phyloP scores from a whole-genome alignment of 2,329 filamentous ascomycete species.

The Aspergillus japonicus region DNA sequence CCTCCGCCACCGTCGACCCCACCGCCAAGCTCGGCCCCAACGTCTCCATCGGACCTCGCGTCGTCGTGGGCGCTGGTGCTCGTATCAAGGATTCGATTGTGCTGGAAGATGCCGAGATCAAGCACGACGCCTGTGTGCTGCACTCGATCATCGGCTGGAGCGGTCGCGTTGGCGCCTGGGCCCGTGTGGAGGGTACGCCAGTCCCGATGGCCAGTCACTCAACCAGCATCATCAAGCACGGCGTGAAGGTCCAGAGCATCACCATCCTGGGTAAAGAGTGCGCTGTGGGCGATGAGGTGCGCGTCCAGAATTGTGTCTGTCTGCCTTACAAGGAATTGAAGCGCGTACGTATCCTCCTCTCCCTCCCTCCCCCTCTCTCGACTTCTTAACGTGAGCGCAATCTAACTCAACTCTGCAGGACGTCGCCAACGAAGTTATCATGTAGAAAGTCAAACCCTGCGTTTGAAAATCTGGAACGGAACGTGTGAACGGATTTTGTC shows the following conservation, averaged over 20 bases:
- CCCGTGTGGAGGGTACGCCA: constrained; percentile 91
- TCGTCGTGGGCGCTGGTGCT: constrained; percentile 76
- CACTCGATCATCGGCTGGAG: constrained; percentile 98
- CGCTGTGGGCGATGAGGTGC: constrained; percentile 85
- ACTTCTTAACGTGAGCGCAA: not conserved
- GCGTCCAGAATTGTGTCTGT: constrained; percentile 97
- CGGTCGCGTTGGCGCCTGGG: constrained; percentile 95
- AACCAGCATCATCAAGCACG: constrained; percentile 95
- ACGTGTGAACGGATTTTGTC: not conserved
- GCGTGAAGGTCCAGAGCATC: constrained; percentile 97
- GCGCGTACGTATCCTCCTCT: constrained; percentile 62
- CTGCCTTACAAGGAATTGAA: constrained; percentile 98
- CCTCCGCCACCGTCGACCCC: constrained; percentile 83
- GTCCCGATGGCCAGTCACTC: constrained; percentile 83
- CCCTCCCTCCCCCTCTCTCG: not conserved
- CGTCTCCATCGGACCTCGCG: constrained; percentile 92
- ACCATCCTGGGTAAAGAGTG: constrained; percentile 98
- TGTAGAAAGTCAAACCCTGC: constrained; percentile 56
- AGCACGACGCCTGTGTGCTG: constrained; percentile 91
- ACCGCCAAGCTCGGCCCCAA: constrained; percentile 96
- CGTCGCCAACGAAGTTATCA: constrained; percentile 69
- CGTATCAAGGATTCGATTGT: constrained; percentile 96
- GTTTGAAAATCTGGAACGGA: not conserved
- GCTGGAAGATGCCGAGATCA: constrained; percentile 90
- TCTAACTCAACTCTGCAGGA: constrained; percentile 27